Conservation (phyloP, 106 monocot genomes). For the Allium cepa region DNA sequence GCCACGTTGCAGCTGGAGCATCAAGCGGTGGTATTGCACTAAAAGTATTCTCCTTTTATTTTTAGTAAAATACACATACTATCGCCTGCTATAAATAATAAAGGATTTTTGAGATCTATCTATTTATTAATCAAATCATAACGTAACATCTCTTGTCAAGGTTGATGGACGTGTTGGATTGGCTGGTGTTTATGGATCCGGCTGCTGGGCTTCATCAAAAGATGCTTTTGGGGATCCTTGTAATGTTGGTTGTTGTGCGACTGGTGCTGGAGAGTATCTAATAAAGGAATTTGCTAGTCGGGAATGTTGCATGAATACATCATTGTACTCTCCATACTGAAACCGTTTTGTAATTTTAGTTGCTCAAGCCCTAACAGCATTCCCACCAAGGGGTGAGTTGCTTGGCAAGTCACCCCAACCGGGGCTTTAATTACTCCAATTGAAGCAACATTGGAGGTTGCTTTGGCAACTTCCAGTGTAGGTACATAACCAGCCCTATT, state of each 20-base stretch:
- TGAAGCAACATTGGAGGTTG: too few relatives aligned
- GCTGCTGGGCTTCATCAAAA: conserved; percentile 93
- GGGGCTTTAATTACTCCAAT: too few relatives aligned
- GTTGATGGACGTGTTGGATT: conserved; percentile 96
- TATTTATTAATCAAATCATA: not conserved
- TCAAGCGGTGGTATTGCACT: conserved; percentile 97
- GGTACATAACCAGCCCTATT: too few relatives aligned
- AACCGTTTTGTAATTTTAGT: too few relatives aligned
- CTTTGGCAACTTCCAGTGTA: too few relatives aligned
- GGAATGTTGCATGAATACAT: conserved; percentile 80
- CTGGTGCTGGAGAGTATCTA: conserved; percentile 85
- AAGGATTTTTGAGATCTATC: not conserved
- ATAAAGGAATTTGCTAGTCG: conserved; percentile 91
- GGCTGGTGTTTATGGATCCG: conserved; percentile 92
- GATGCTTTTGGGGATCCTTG: conserved; percentile 74
- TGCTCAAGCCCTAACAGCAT: too few relatives aligned
- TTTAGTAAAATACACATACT: not conserved
- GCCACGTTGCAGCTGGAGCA: conserved; percentile 78
- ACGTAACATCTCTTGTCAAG: conserved; percentile 13
- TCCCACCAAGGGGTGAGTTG: too few relatives aligned
- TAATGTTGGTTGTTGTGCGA: conserved; percentile 86
- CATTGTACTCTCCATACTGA: conserved; percentile 47
- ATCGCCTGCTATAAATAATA: not conserved
- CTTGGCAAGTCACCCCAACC: too few relatives aligned
- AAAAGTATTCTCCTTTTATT: conserved; percentile 42